Conservation (phyloP, 345 rosid species). For the Arabis alpina region DNA sequence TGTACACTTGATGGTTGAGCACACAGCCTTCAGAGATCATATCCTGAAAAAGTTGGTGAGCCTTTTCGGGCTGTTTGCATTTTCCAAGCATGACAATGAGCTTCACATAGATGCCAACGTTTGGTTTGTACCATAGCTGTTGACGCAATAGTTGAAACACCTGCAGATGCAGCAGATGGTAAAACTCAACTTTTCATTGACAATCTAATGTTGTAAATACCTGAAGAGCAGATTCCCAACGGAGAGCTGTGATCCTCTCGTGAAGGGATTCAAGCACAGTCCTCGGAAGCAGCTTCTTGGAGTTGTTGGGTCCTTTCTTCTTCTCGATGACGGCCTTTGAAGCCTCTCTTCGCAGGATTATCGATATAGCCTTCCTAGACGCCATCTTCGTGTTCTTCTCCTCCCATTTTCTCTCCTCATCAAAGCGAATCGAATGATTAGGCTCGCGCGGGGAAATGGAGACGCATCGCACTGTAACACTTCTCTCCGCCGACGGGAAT, state of each 20-base stretch:
- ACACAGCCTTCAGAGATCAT: conserved; percentile 81
- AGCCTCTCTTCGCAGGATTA: conserved; percentile 78
- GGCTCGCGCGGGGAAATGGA: conserved; percentile 33
- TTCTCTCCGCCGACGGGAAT: conserved; percentile 32
- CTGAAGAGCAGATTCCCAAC: conserved; percentile 95
- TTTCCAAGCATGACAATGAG: conserved; percentile 91
- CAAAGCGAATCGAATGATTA: neutral
- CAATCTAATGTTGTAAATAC: conserved; percentile 28
- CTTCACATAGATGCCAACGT: conserved; percentile 68
- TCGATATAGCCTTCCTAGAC: conserved; percentile 81
- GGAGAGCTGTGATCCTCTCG: conserved; percentile 79
- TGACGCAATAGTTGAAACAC: conserved; percentile 76
- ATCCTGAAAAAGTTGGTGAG: conserved; percentile 69
- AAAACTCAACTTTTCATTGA: neutral
- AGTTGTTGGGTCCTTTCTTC: conserved; percentile 65
- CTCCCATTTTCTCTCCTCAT: conserved; percentile 44
- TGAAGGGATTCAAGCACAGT: conserved; percentile 90
- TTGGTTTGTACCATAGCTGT: conserved; percentile 88
- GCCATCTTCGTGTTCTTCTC: conserved; percentile 73
- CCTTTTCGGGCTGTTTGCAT: conserved; percentile 89
- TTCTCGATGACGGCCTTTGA: conserved; percentile 79
- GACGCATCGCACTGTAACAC: neutral
- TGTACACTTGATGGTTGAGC: conserved; percentile 68
- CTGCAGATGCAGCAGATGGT: conserved; percentile 39
- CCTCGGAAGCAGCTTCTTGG: conserved; percentile 75